These are phyloP conservation scores for Dalechampia spathulata DNA, from an alignment of 441 rosid genomes.

Conservation along the genomic window DNA sequence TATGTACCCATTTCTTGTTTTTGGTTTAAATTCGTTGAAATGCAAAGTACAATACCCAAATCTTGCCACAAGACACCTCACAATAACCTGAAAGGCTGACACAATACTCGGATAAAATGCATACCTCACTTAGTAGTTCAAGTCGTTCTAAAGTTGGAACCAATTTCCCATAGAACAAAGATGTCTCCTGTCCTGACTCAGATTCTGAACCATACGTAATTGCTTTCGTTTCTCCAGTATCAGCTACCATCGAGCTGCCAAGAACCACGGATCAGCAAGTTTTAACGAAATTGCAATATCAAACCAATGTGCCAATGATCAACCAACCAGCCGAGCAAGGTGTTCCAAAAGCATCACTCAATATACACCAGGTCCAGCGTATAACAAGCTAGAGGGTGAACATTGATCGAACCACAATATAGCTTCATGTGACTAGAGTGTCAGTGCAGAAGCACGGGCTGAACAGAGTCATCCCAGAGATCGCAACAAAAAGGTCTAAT, in stretches of 20 bases:
- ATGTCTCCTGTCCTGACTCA: conserved; percentile 35
- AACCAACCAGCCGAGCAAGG: not conserved
- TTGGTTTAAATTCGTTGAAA: too few relatives aligned
- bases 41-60: too few relatives aligned
- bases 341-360: not conserved
- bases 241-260: conserved; percentile 41
- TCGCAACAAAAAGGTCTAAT: not conserved
- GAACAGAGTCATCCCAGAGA: not conserved
- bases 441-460: not conserved
- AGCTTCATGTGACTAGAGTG: not conserved
- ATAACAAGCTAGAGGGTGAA: not conserved
- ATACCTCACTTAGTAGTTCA: conserved; percentile 75
- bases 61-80: too few relatives aligned
- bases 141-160: conserved; percentile 75
- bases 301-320: not conserved
- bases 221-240: conserved; percentile 22
- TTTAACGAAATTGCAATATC: not conserved
- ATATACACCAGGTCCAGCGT: not conserved
- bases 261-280: not conserved
- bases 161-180: conserved; percentile 49
- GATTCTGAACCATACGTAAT: conserved; percentile 37
- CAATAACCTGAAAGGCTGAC: too few relatives aligned
- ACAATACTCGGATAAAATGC: too few relatives aligned
- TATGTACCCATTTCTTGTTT: too few relatives aligned
- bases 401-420: not conserved